A percentile compares a stretch with the other conserved stretches of the same genome.
Conservation (phyloP, 1,284 basidiomycete species). For the Laetiporus sulphureus region DNA sequence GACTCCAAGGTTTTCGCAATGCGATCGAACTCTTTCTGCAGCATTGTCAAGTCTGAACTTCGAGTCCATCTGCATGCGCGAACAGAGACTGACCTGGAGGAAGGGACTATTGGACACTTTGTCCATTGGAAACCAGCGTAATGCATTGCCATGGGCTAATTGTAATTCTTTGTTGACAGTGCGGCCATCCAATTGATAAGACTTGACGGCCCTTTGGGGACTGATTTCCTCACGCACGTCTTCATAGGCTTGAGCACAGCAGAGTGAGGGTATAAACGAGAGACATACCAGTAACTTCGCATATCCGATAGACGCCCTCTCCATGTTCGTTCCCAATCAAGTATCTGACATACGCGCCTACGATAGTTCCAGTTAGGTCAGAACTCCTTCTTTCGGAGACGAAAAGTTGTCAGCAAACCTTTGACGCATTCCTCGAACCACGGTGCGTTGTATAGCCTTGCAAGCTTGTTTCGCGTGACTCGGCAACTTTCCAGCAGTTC, state of each 20-base stretch:
- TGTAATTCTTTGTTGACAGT: conserved; percentile 58
- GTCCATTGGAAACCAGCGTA: conserved; percentile 63
- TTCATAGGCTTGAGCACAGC: not conserved
- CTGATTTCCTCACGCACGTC: conserved; percentile 42
- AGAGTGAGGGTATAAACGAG: not conserved
- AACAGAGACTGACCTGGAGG: conserved; percentile 40
- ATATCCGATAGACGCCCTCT: conserved; percentile 74
- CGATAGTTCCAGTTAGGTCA: too few relatives aligned
- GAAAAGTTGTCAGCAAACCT: conserved; percentile 39
- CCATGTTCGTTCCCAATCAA: conserved; percentile 54
- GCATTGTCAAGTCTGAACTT: not conserved
- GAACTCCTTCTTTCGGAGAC: conserved; percentile 21
- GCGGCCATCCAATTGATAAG: conserved; percentile 71
- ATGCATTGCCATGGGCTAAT: conserved; percentile 63
- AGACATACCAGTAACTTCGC: conserved; percentile 66
- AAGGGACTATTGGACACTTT: conserved; percentile 73
- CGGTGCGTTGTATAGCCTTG: conserved; percentile 59
- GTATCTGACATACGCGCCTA: conserved; percentile 79
- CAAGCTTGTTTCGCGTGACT: conserved; percentile 57
- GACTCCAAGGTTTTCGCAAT: conserved; percentile 39
- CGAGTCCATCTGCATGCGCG: not conserved
- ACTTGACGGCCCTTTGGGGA: conserved; percentile 43
- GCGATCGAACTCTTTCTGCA: conserved; percentile 71
- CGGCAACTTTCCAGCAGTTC: conserved; percentile 53
- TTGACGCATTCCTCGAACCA: conserved; percentile 76